Evolutionary conservation across 1,284 basidiomycete species (phyloP).

Genomic region (Ganoderma sp.): DNA sequence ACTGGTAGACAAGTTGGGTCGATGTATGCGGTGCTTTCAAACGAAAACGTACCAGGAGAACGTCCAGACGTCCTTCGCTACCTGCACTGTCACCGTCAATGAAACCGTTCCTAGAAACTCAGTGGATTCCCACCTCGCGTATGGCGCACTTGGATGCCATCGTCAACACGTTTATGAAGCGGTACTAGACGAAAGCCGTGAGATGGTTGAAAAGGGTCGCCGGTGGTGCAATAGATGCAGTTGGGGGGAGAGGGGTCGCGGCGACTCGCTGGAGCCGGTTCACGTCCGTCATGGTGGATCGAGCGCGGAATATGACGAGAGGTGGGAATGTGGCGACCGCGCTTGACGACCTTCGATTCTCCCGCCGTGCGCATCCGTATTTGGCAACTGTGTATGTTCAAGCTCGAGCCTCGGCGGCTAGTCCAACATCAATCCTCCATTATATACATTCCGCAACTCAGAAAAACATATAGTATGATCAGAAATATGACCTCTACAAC

Average conservation of each 20-base stretch:
- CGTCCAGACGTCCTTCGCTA: constrained; percentile 69
- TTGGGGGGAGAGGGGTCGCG: background rate
- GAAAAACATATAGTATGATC: background rate
- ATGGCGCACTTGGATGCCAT: constrained; percentile 13
- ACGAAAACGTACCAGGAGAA: constrained; percentile 64
- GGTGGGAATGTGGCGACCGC: background rate
- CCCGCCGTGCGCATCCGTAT: background rate
- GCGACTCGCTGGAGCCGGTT: background rate
- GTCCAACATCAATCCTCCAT: background rate
- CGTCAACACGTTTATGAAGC: background rate
- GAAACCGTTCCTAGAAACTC: background rate
- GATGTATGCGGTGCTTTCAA: background rate
- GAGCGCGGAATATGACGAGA: background rate
- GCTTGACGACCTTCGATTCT: background rate
- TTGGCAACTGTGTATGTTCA: background rate
- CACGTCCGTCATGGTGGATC: constrained; percentile 3
- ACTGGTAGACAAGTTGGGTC: constrained; percentile 41
- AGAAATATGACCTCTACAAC: background rate
- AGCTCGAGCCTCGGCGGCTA: background rate
- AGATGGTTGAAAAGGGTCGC: background rate
- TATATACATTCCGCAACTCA: background rate
- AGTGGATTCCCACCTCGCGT: constrained; percentile 7
- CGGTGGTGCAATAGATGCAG: background rate
- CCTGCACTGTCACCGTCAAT: constrained; percentile 45
- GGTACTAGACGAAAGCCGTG: background rate